A percentile compares a stretch with the other conserved stretches of the same genome.
Conservation (phyloP, 305 asterid species). For the Fraxinus greggii region DNA sequence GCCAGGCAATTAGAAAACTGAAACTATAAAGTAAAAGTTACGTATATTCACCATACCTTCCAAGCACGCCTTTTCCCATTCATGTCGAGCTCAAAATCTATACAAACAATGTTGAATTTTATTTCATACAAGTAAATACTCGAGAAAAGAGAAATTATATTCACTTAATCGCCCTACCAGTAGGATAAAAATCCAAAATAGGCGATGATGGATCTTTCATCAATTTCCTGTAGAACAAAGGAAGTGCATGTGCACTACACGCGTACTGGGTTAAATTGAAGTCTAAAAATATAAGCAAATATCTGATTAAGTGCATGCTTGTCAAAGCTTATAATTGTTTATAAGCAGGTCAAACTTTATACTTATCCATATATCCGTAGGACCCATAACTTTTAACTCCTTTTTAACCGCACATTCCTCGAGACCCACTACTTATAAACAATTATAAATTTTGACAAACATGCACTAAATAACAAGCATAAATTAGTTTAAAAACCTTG, state of each 20-base stretch:
- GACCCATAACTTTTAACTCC: neutral
- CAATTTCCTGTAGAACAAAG: conserved; percentile 44
- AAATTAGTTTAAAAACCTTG: conserved; percentile 42
- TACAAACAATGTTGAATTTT: conserved; percentile 5
- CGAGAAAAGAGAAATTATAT: neutral
- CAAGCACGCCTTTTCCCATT: conserved; percentile 51
- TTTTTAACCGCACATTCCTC: neutral
- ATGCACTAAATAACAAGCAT: neutral
- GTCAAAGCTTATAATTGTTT: neutral
- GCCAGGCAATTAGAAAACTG: conserved; percentile 3
- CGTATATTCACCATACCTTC: conserved; percentile 40
- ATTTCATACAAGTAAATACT: conserved; percentile 18
- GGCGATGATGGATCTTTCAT: conserved; percentile 59
- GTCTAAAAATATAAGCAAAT: conserved; percentile 11
- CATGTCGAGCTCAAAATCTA: conserved; percentile 57
- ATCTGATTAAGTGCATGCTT: neutral
- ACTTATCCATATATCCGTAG: neutral
- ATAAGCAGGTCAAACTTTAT: neutral
- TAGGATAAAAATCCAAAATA: conserved; percentile 57
- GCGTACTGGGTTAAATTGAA: conserved; percentile 19
- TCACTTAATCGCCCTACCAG: conserved; percentile 31
- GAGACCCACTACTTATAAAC: neutral
- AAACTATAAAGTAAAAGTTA: neutral
- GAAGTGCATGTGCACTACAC: conserved; percentile 60
- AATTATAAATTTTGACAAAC: neutral